Conservation (phyloP, 2,329 filamentous ascomycete species). For the Aspergillus glaucus region DNA sequence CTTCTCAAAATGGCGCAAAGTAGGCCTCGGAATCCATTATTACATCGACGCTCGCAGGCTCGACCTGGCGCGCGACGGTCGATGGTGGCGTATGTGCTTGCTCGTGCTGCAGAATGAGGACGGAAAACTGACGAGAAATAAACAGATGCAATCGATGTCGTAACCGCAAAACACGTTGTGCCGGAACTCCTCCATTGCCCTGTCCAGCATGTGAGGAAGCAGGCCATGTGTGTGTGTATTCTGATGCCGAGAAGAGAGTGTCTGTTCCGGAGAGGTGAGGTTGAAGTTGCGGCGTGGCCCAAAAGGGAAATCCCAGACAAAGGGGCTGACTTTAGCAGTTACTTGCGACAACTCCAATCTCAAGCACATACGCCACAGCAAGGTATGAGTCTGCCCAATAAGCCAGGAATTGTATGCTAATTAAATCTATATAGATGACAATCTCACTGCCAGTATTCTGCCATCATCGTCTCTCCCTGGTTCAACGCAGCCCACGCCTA, state of each 20-base stretch:
- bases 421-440: slow-evolving; percentile 1
- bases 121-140: not conserved
- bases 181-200: slow-evolving; percentile 28
- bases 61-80: slow-evolving; percentile 16
- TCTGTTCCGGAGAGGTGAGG: slow-evolving; percentile 31
- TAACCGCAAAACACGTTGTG: slow-evolving; percentile 30
- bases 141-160: slow-evolving; percentile 33
- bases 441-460: not conserved
- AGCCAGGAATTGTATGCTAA: too few species aligned
- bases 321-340: slow-evolving; percentile 13
- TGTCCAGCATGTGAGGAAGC: slow-evolving; percentile 30
- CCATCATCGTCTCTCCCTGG: slow-evolving; percentile 5
- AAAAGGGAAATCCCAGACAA: not conserved
- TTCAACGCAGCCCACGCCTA: slow-evolving; percentile 11
- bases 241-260: slow-evolving; percentile 31
- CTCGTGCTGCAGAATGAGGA: not conserved
- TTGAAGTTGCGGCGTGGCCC: not conserved
- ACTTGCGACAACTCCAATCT: slow-evolving; percentile 29
- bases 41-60: slow-evolving; percentile 13
- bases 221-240: slow-evolving; percentile 28
- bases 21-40: slow-evolving; percentile 3
- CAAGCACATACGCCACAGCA: slow-evolving; percentile 18
- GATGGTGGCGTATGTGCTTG: slow-evolving; percentile 20
- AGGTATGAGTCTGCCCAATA: not conserved
- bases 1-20: slow-evolving; percentile 7